phyloP scores from a whole-genome alignment of 768 basidiomycete species.

The Boletus rex-veris region DNA sequence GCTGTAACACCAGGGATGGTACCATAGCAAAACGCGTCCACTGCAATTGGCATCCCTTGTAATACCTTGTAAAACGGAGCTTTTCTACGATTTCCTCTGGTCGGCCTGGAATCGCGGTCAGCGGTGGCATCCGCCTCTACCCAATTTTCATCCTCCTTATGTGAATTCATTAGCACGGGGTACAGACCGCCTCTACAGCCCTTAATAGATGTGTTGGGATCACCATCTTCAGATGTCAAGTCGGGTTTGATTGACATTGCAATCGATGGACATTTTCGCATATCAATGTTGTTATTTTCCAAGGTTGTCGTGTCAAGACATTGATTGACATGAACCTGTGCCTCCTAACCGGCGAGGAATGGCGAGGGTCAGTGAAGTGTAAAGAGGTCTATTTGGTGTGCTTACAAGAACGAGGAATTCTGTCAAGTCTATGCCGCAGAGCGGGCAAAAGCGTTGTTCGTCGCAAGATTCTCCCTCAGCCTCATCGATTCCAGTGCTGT shows the following conservation, averaged over 20 bases:
- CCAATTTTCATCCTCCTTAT: constrained; percentile 81
- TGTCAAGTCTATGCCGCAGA: constrained; percentile 22
- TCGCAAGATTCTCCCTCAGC: constrained; percentile 15
- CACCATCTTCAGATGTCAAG: background rate
- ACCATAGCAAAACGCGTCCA: constrained; percentile 96
- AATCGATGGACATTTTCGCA: background rate
- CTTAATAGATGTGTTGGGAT: background rate
- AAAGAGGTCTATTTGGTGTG: constrained; percentile 17
- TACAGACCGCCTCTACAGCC: constrained; percentile 45
- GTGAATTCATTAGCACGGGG: constrained; percentile 85
- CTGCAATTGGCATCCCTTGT: constrained; percentile 96
- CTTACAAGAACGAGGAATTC: constrained; percentile 19
- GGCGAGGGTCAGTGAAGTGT: constrained; percentile 3
- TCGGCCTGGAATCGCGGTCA: constrained; percentile 43
- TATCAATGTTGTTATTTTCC: background rate
- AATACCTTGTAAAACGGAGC: constrained; percentile 96
- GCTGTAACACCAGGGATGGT: constrained; percentile 84
- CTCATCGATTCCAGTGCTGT: constrained; percentile 19
- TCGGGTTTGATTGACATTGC: background rate
- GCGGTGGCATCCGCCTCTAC: constrained; percentile 66
- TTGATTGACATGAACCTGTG: constrained; percentile 52
- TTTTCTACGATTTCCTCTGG: constrained; percentile 55
- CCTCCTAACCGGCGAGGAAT: constrained; percentile 36
- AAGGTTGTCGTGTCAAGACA: constrained; percentile 44
- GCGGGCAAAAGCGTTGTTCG: constrained; percentile 20